These are phyloP conservation scores for Paragyromitra xinjiangensis DNA, from an alignment of 495 filamentous ascomycete genomes.

Conservation along the genomic window DNA sequence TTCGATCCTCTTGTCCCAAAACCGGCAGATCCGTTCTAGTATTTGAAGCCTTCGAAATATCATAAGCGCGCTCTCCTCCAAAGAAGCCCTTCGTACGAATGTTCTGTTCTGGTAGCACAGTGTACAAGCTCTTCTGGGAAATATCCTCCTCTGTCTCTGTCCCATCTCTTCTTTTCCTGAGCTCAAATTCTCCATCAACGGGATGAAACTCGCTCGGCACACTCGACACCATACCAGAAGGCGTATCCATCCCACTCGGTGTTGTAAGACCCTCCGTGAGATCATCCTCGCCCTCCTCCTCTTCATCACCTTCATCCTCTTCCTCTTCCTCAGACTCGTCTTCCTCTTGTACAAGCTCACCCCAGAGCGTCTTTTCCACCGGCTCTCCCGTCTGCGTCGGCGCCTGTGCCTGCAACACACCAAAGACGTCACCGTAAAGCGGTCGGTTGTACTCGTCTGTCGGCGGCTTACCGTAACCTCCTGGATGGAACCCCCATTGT, in stretches of 20 bases:
- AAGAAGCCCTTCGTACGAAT: constrained; percentile 90
- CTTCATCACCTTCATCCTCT: constrained; percentile 71
- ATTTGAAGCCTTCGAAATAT: constrained; percentile 68
- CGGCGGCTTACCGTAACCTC: constrained; percentile 94
- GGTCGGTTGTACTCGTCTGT: constrained; percentile 90
- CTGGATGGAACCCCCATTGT: constrained; percentile 93
- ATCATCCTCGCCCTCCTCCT: constrained; percentile 77
- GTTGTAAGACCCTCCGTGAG: constrained; percentile 74
- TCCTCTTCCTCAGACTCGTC: constrained; percentile 82
- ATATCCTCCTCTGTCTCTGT: constrained; percentile 85
- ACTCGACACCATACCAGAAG: constrained; percentile 78
- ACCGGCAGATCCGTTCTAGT: constrained; percentile 67
- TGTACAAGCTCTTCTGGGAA: constrained; percentile 79
- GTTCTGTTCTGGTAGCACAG: constrained; percentile 87
- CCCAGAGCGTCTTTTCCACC: constrained; percentile 89
- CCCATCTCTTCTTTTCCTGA: constrained; percentile 85
- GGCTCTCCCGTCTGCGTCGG: constrained; percentile 72
- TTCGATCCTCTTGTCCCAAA: constrained; percentile 82
- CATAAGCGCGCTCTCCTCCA: constrained; percentile 90
- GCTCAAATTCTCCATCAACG: constrained; percentile 85
- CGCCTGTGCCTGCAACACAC: constrained; percentile 71
- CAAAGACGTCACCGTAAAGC: constrained; percentile 92
- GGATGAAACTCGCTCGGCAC: constrained; percentile 78
- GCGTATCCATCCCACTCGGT: constrained; percentile 80
- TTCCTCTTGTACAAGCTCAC: constrained; percentile 86